These are phyloP conservation scores for Hyaloscypha variabilis DNA, from an alignment of 495 filamentous ascomycete species.

Conservation along the genomic window DNA sequence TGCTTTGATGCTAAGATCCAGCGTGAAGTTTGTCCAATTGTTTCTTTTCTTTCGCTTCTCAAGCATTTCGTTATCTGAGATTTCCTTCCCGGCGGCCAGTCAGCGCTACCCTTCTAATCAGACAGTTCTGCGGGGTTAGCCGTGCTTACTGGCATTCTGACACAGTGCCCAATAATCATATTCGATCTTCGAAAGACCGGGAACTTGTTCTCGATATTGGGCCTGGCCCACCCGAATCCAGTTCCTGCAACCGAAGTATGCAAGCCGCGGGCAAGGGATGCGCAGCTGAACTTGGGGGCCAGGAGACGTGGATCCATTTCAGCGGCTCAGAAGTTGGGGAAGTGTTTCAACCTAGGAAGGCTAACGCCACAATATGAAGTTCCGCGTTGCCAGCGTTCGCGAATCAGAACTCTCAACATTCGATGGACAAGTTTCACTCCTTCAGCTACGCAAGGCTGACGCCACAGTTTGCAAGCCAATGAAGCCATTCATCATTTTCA, in stretches of 20 bases:
- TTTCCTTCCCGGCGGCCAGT: not conserved
- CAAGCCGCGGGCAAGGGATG: not conserved
- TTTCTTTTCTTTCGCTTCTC: too few relatives aligned
- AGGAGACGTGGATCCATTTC: not conserved
- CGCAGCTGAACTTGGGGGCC: not conserved
- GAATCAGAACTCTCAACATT: not conserved
- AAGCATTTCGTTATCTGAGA: too few relatives aligned
- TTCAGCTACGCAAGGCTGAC: not conserved
- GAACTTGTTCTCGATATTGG: not conserved
- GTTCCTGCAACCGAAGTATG: not conserved
- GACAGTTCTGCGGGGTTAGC: not conserved
- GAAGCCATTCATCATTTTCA: too few relatives aligned
- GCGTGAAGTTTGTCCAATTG: too few relatives aligned
- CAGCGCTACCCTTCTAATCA: not conserved
- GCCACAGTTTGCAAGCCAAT: not conserved
- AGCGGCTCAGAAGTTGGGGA: not conserved
- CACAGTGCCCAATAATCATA: not conserved
- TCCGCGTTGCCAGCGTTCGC: not conserved
- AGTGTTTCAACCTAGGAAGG: not conserved
- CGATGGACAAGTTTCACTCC: not conserved
- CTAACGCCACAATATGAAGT: not conserved
- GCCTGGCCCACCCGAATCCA: not conserved
- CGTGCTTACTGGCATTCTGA: not conserved
- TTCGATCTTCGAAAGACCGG: not conserved
- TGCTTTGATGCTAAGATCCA: too few relatives aligned